phyloP scores from a whole-genome alignment of 192 early-diverging fungal species.

The Jimgerdemannia lactiflua region DNA sequence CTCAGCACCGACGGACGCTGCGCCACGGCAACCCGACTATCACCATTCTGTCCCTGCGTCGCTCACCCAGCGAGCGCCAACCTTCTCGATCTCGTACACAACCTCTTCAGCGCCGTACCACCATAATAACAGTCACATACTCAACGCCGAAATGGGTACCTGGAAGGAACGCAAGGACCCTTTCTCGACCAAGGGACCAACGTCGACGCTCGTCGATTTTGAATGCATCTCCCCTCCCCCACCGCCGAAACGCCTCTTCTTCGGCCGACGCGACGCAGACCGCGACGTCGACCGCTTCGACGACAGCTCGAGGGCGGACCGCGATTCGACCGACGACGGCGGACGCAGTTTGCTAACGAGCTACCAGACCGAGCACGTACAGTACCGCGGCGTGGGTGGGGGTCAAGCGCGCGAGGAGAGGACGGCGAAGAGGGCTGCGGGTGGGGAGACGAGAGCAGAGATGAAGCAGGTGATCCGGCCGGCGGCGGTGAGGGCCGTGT shows the following conservation, averaged over 20 bases:
- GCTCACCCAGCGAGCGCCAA: neutral
- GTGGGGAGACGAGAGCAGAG: neutral
- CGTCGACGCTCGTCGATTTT: conserved; percentile 15
- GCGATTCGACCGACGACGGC: neutral
- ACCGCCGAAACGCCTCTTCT: conserved; percentile 10
- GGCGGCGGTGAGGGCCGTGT: neutral
- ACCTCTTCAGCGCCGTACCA: neutral
- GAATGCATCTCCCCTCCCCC: conserved; percentile 13
- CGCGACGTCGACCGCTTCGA: neutral
- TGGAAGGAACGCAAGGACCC: conserved; percentile 19
- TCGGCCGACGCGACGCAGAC: neutral
- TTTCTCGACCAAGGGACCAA: conserved; percentile 12
- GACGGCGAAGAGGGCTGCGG: neutral
- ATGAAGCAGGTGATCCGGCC: neutral
- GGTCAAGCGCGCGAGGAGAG: neutral
- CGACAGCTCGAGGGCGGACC: neutral
- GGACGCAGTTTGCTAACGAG: neutral
- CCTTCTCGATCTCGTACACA: neutral
- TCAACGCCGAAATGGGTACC: neutral
- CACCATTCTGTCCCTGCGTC: neutral
- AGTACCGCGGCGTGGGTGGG: neutral
- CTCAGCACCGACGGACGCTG: neutral
- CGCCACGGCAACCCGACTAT: neutral
- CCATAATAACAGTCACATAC: neutral
- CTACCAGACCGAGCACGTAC: neutral